Percentiles rank a stretch among this genome's conserved stretches.
phyloP scores from a whole-genome alignment of 78 protist genomes.

The slime mould (Dictyostelium discoideum) region DNA sequence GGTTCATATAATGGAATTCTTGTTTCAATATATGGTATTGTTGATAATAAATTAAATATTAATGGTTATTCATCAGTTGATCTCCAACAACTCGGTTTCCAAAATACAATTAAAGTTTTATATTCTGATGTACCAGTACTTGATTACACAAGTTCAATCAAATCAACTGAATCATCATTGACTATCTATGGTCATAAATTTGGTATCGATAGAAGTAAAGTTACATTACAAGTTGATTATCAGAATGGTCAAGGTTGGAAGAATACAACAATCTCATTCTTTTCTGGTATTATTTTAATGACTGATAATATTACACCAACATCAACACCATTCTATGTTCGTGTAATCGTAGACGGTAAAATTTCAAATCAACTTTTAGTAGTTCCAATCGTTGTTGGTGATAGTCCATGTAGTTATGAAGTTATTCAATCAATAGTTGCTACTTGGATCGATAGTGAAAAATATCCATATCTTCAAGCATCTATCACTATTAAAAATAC shows the following conservation, averaged over 20 bases:
- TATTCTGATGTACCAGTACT: background rate
- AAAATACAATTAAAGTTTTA: background rate
- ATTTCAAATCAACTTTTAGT: background rate
- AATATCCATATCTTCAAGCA: background rate
- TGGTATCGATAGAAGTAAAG: background rate
- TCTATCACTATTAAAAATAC: slow-evolving; percentile 10
- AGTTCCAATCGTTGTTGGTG: background rate
- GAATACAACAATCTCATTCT: background rate
- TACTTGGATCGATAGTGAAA: slow-evolving; percentile 4
- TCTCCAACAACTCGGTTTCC: background rate
- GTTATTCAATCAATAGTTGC: background rate
- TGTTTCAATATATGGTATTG: slow-evolving; percentile 35
- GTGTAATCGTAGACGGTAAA: slow-evolving; percentile 2
- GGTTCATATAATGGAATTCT: background rate
- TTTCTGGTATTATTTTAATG: slow-evolving; percentile 12
- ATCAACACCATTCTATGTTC: slow-evolving; percentile 11
- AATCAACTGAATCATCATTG: background rate
- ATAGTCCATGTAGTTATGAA: background rate
- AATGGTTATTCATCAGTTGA: slow-evolving; percentile 29
- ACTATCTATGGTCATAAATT: slow-evolving; percentile 26
- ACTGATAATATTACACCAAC: slow-evolving; percentile 1
- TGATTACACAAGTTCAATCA: background rate
- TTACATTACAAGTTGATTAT: slow-evolving; percentile 3
- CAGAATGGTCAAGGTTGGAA: slow-evolving; percentile 33
- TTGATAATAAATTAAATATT: slow-evolving; percentile 21